Conservation (phyloP, 75 land plant genomes). For the Picea sitchensis region DNA sequence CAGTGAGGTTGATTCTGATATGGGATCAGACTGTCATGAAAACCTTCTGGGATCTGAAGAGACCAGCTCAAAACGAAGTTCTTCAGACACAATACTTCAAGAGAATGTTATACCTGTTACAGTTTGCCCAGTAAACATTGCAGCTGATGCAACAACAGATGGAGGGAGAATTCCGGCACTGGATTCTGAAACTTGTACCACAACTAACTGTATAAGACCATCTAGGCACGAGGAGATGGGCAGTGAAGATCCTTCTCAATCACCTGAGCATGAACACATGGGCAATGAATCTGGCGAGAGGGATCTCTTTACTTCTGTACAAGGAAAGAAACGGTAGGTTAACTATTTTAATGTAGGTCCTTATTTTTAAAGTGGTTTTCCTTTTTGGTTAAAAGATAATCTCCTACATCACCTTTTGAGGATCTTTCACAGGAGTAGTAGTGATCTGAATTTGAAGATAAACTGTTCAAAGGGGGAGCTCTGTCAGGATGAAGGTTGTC, state of each 20-base stretch:
- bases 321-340: neutral
- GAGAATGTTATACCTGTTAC: neutral
- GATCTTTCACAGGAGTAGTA: neutral
- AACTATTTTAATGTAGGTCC: neutral
- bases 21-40: neutral
- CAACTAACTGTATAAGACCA: too few species aligned
- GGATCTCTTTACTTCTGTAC: neutral
- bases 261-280: neutral
- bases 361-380: neutral
- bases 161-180: too few species aligned
- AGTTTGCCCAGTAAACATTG: neutral
- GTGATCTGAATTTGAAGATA: neutral
- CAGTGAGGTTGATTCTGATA: neutral
- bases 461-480: constrained; percentile 1
- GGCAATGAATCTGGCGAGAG: neutral
- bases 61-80: too few species aligned
- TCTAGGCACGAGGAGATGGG: neutral
- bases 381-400: neutral
- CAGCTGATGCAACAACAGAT: neutral
- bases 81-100: too few species aligned
- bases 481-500: neutral
- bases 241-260: neutral
- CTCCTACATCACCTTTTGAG: neutral
- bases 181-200: too few species aligned
- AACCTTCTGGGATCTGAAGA: neutral